phyloP scores from a whole-genome alignment of 352 stramenopile species.

The Globisporangium solare region DNA sequence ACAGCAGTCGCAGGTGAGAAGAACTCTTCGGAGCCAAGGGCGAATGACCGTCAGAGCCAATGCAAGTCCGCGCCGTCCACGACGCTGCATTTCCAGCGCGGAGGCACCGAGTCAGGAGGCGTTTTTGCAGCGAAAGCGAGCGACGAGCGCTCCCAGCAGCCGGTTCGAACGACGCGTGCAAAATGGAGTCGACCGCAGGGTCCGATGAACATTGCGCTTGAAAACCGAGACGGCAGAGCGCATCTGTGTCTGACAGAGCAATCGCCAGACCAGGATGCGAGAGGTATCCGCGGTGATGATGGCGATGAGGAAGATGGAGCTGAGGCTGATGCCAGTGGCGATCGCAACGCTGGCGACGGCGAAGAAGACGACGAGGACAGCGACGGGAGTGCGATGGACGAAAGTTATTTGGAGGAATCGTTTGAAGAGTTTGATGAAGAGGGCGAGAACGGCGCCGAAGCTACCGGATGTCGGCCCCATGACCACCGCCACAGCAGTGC shows the following conservation, averaged over 20 bases:
- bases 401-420: slow-evolving; percentile 75
- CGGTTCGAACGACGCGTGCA: slow-evolving; percentile 18
- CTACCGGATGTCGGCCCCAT: background rate
- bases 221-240: slow-evolving; percentile 30
- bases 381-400: slow-evolving; percentile 24
- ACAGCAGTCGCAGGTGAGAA: background rate
- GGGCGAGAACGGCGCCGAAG: slow-evolving; percentile 6
- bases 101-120: background rate
- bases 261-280: slow-evolving; percentile 10
- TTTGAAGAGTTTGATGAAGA: slow-evolving; percentile 82
- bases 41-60: slow-evolving; percentile 16
- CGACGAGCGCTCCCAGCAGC: slow-evolving; percentile 7
- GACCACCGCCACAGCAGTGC: background rate
- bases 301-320: background rate
- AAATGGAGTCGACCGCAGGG: slow-evolving; percentile 55
- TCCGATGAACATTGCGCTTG: slow-evolving; percentile 33
- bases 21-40: slow-evolving; percentile 1
- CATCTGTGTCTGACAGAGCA: slow-evolving; percentile 26
- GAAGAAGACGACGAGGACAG: slow-evolving; percentile 13
- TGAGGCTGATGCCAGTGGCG: too few relatives aligned
- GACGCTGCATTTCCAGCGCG: slow-evolving; percentile 23
- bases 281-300: slow-evolving; percentile 9
- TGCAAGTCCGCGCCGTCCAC: slow-evolving; percentile 43
- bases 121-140: slow-evolving; percentile 6
- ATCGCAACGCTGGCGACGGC: background rate